phyloP scores from a whole-genome alignment of 257 asterid genomes.

The Anisodus tanguticus region DNA sequence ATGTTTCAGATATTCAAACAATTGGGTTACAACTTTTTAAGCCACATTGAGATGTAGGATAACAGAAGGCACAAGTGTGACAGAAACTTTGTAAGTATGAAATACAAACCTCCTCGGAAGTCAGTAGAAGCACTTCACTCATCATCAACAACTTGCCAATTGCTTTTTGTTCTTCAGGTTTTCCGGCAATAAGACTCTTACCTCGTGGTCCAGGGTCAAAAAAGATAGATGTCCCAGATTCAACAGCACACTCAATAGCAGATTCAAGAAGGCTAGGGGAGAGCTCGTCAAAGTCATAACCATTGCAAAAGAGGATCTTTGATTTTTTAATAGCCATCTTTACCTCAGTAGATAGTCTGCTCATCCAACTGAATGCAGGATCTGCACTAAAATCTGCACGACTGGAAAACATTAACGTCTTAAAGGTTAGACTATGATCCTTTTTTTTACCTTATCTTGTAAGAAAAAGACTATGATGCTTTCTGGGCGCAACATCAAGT shows the following conservation, averaged over 20 bases:
- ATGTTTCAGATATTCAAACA: neutral
- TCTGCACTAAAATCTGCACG: conserved; percentile 81
- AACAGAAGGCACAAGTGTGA: conserved; percentile 7
- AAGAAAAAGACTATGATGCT: neutral
- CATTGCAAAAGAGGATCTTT: conserved; percentile 85
- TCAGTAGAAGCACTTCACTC: conserved; percentile 91
- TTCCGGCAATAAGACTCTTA: conserved; percentile 66
- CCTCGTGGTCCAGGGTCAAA: conserved; percentile 98
- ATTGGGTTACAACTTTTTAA: neutral
- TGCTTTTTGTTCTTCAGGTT: conserved; percentile 66
- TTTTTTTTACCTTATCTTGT: conserved; percentile 8
- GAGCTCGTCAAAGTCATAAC: conserved; percentile 91
- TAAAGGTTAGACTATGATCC: conserved; percentile 27
- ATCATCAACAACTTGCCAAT: conserved; percentile 71
- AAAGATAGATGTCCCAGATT: conserved; percentile 83
- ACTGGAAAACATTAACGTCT: conserved; percentile 48
- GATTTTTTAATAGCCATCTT: conserved; percentile 79
- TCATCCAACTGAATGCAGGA: conserved; percentile 90
- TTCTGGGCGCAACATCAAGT: neutral
- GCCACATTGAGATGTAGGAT: neutral
- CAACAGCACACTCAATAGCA: conserved; percentile 81
- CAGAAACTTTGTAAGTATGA: neutral
- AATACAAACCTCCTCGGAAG: conserved; percentile 87
- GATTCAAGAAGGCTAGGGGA: conserved; percentile 66
- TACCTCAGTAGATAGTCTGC: conserved; percentile 60